These are phyloP conservation scores for Phaeophleospora eucalypticola DNA, from an alignment of 2,329 filamentous ascomycete genomes.

Conservation along the genomic window DNA sequence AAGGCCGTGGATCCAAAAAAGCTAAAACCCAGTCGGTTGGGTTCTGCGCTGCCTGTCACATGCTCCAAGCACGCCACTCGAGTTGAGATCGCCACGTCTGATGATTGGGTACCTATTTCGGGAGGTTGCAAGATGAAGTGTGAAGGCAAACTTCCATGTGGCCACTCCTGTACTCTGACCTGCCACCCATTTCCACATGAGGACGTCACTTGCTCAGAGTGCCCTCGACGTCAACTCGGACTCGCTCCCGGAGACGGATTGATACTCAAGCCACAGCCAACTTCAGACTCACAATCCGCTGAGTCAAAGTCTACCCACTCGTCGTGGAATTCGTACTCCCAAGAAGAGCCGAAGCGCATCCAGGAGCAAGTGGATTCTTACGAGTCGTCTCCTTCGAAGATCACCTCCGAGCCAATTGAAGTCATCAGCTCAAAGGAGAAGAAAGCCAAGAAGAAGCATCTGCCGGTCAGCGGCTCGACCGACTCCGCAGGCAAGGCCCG, in stretches of 20 bases:
- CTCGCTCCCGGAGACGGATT: not conserved
- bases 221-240: not conserved
- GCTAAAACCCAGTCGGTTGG: slow-evolving; percentile 23
- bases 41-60: slow-evolving; percentile 19
- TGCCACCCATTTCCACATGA: slow-evolving; percentile 50
- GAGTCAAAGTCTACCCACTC: not conserved
- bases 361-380: not conserved
- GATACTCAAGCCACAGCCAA: not conserved
- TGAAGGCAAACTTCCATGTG: slow-evolving; percentile 43
- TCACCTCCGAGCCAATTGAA: no score
- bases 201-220: slow-evolving; percentile 22
- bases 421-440: no score
- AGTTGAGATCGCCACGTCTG: slow-evolving; percentile 36
- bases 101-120: slow-evolving; percentile 51
- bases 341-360: not conserved
- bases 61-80: slow-evolving; percentile 27
- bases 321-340: not conserved
- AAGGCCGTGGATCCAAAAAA: slow-evolving; percentile 13
- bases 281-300: not conserved
- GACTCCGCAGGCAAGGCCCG: no score
- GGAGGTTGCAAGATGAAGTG: slow-evolving; percentile 54
- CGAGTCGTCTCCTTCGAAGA: slow-evolving; percentile 1
- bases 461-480: no score
- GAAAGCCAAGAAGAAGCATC: no score
- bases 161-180: slow-evolving; percentile 48